Base-by-base conservation (phyloP, 768 basidiomycete species). In the Naganishia onofrii region DNA sequence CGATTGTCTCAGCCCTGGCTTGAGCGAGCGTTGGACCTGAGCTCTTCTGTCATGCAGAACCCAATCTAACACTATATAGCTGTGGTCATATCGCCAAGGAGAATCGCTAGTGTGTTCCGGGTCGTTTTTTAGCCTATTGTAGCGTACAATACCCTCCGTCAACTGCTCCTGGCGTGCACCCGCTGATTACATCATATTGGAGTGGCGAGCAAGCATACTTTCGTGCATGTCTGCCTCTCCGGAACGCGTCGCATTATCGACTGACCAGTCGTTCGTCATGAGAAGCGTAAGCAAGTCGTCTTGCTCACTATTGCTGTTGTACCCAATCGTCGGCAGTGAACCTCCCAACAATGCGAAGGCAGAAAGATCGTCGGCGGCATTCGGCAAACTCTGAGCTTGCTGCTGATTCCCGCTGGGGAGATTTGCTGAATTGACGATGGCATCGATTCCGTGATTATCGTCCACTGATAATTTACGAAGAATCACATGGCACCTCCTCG, bases 401-500 rank as follows among this genome's bases (percentile, higher is more conserved):
- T 63, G 60, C 21, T 42, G 60, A 44, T 23, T 21, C 13, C 38
- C n/a, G 7, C 23, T 42, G 19, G 38, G 2, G 12, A 63, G 38
- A 15, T 23, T 44, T n/a, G 8, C 38, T 26, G 60, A 13, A 44
- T 63, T 26, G 13, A 26, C 26, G 23, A 44, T 44, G 3, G 38
- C 15, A 12, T 17, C 10, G 12, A 26, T 15, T 23, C 29, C 29
- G 38, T 26, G 60, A 17, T 26, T 19, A 23, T 63, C 60, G 21
- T 44, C 60, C 28, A 42, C 34, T 17, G 60, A 63, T 28, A 63
- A 29, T 63, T 46, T 63, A 2, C 60, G 60, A 4, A 63, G 60
- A 8, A 63, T 63, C 28, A 44, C 46, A 17, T 69, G 55, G 42
- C 68, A 71, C 26, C 66, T 55, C 54, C 60, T 67, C 2, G 70